phyloP scores from a whole-genome alignment of 169 alveolate genomes.

The Eimeria zaria region DNA sequence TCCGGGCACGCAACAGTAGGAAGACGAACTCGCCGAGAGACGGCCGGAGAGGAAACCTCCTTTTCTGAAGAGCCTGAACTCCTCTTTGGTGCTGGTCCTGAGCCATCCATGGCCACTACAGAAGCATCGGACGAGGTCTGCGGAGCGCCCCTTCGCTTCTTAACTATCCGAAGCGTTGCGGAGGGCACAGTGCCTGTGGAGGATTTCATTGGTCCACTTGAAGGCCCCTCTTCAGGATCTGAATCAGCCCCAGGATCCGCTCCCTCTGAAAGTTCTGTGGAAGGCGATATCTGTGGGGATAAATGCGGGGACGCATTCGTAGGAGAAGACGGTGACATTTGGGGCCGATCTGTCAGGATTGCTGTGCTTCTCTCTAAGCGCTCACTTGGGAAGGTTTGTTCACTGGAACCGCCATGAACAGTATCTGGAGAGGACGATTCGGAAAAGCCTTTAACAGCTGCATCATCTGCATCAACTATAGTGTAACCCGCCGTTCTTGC shows the following conservation, averaged over 20 bases:
- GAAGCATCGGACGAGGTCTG: neutral
- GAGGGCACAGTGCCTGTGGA: neutral
- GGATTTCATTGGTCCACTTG: neutral
- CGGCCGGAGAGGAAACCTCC: neutral
- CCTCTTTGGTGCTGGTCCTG: neutral
- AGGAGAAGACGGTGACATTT: neutral
- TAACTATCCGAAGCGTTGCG: too few relatives aligned
- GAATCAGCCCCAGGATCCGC: neutral
- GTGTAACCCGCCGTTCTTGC: neutral
- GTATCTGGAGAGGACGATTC: neutral
- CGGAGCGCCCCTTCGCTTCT: neutral
- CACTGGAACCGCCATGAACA: neutral
- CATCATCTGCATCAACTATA: neutral
- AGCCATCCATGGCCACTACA: neutral
- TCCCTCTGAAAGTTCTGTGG: neutral
- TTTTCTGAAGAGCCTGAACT: neutral
- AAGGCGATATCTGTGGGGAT: neutral
- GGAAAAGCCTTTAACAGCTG: neutral
- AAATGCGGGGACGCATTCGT: neutral
- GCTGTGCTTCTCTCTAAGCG: neutral
- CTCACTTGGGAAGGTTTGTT: neutral
- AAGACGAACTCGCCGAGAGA: neutral
- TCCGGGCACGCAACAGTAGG: neutral
- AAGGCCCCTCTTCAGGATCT: constrained; percentile 25
- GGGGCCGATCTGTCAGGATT: neutral